Base-by-base conservation (phyloP, 2,329 filamentous ascomycete genomes). In the Achaetomium macrosporum region DNA sequence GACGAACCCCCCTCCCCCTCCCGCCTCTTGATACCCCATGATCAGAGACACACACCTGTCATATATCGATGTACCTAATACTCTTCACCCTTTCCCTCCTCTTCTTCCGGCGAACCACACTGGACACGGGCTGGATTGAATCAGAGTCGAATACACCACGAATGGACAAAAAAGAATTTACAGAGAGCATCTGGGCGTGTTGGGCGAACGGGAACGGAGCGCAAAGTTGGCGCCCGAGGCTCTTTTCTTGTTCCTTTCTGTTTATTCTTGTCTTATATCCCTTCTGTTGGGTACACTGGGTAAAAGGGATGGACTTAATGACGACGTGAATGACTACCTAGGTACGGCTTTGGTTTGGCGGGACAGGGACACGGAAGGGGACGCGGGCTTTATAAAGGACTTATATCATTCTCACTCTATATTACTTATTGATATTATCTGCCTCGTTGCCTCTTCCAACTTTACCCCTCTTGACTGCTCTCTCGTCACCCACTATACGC, bases 171-270 rank as follows among this genome's bases (percentile, higher is more conserved):
- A 17, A 29, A 40, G 13, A 41, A 20, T 29, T n/a, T n/a, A 30
- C 15, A 20, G 13, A 17, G 19, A 36, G 17, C 11, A 13, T 30
- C 31, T 36, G 50, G 39, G 39, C 39, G 44, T 36, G 43, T 19
- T 42, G 25, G 50, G 20, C 15, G 33, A 29, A 42, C 17, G 19
- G 42, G 42, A n/a, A 30, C 31, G 30, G 30, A 35, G 57, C 12
- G 60, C 53, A 58, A 63, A 62, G 58, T 56, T 49, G 54, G 57
- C 61, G 63, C 62, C 19, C 15, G 31, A 43, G 36, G 16, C 16
- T 42, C 40, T 50, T 42, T 30, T 30, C 20, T 47, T 16, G 49
- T 37, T 35, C 10, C 10, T 39, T 39, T 45, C 12, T 44, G 2
- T 37, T 40, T 33, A n/a, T 37, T 16, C 25, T 25, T 25, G 4